A percentile compares a stretch with the other conserved stretches of the same genome.
phyloP scores from a whole-genome alignment of 1,284 basidiomycete species.

The Cryptococcus deneoformans region DNA sequence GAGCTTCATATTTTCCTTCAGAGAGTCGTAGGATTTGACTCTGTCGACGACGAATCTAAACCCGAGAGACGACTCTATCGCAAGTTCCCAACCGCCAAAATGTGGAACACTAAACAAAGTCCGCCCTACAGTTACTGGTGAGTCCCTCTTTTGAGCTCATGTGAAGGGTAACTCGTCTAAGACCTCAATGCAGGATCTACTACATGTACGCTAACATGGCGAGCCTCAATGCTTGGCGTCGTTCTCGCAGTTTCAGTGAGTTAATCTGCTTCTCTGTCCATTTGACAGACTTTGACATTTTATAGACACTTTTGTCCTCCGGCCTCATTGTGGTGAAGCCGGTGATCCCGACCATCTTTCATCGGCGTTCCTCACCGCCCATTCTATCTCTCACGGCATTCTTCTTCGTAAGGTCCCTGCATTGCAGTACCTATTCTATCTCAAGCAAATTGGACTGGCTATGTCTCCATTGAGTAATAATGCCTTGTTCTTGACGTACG shows the following conservation, averaged over 20 bases:
- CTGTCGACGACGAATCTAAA: conserved; percentile 98
- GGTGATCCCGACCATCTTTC: conserved; percentile 98
- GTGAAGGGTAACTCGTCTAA: neutral
- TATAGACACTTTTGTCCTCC: conserved; percentile 85
- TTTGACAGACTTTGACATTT: neutral
- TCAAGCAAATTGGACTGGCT: conserved; percentile 94
- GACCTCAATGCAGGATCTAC: conserved; percentile 67
- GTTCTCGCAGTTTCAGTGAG: conserved; percentile 84
- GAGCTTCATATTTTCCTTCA: conserved; percentile 95
- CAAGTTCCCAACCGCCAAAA: conserved; percentile 90
- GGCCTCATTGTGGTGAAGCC: conserved; percentile 97
- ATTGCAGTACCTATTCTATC: conserved; percentile 82
- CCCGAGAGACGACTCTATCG: conserved; percentile 85
- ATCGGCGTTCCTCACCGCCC: conserved; percentile 91
- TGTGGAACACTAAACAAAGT: conserved; percentile 86
- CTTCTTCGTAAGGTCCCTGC: conserved; percentile 96
- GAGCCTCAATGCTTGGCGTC: conserved; percentile 91
- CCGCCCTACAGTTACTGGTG: conserved; percentile 93
- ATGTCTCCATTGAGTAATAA: conserved; percentile 99
- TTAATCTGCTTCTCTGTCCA: neutral
- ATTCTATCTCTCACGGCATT: conserved; percentile 97
- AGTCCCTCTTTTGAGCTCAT: conserved; percentile 22
- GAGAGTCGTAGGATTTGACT: conserved; percentile 94
- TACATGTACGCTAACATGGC: conserved; percentile 98
- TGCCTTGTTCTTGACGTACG: conserved; percentile 91